Percentiles rank a stretch among this genome's conserved stretches.
phyloP scores from a whole-genome alignment of 164 flowering plant species.

The Macadamia tetraphylla region DNA sequence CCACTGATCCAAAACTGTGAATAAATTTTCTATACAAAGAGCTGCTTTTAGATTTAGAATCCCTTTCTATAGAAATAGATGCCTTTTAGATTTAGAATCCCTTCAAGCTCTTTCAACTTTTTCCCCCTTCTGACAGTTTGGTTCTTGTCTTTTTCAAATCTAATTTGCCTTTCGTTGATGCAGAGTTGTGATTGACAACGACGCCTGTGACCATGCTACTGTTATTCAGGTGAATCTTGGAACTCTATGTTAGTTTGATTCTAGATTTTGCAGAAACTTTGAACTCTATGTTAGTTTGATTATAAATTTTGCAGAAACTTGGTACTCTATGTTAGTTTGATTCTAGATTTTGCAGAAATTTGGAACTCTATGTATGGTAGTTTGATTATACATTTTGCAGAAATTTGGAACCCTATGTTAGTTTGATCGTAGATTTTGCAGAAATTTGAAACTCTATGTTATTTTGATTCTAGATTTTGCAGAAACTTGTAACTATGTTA shows the following conservation, averaged over 20 bases:
- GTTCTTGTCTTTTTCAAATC: too few species aligned
- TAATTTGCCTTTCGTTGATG: conserved; percentile 7
- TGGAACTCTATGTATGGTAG: background rate
- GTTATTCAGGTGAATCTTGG: conserved; percentile 32
- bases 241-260: background rate
- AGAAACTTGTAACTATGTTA: background rate
- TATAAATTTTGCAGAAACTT: background rate
- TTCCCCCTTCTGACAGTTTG: background rate
- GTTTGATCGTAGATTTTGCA: background rate
- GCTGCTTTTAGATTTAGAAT: too few species aligned
- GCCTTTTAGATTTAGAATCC: too few species aligned
- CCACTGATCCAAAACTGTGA: too few species aligned
- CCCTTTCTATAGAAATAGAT: too few species aligned
- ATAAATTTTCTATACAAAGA: too few species aligned
- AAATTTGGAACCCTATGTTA: background rate
- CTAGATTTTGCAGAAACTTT: background rate
- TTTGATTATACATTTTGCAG: background rate
- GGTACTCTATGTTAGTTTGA: background rate
- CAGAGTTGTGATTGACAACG: conserved; percentile 57
- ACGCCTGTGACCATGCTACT: conserved; percentile 38
- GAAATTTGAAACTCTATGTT: conserved; percentile 1
- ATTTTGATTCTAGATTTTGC: background rate
- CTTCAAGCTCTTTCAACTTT: background rate
- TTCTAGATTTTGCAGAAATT: background rate
- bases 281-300: background rate